Conservation (phyloP, 169 alveolate genomes). For the Cryptosporidium sp. region DNA sequence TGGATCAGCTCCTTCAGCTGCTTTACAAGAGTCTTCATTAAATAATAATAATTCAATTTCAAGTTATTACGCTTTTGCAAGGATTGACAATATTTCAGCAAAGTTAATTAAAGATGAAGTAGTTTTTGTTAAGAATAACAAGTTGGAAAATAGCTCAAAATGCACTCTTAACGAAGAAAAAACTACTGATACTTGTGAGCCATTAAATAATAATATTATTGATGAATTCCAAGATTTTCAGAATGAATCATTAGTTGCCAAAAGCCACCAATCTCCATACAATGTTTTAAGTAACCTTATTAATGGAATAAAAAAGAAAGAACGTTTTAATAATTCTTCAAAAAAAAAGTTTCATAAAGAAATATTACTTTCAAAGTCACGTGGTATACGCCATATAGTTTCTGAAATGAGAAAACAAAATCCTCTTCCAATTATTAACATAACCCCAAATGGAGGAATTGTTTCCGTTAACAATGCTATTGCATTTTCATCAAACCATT, state of each 20-base stretch:
- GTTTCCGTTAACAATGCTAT: conserved; percentile 40
- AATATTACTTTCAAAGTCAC: conserved; percentile 60
- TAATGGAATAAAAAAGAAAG: neutral
- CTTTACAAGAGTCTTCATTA: conserved; percentile 1
- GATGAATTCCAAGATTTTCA: neutral
- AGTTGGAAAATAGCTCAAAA: neutral
- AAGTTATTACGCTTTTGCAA: conserved; percentile 31
- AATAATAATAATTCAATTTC: conserved; percentile 16
- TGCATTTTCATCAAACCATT: conserved; percentile 49
- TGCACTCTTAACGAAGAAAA: neutral
- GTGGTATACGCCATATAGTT: conserved; percentile 60
- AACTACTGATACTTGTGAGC: neutral
- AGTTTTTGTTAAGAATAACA: conserved; percentile 15
- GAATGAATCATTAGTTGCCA: neutral
- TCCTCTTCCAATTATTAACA: conserved; percentile 53
- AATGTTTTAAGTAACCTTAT: neutral
- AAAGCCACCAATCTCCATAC: conserved; percentile 11
- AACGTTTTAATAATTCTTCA: neutral
- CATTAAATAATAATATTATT: neutral
- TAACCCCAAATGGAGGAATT: conserved; percentile 60
- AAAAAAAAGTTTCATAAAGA: conserved; percentile 10
- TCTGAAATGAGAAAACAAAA: conserved; percentile 70
- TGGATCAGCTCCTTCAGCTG: conserved; percentile 69
- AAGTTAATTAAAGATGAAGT: neutral
- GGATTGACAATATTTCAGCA: conserved; percentile 34